Evolutionary conservation across 2,329 filamentous ascomycete genomes (phyloP).

Genomic region (Arachnomyces sp.): DNA sequence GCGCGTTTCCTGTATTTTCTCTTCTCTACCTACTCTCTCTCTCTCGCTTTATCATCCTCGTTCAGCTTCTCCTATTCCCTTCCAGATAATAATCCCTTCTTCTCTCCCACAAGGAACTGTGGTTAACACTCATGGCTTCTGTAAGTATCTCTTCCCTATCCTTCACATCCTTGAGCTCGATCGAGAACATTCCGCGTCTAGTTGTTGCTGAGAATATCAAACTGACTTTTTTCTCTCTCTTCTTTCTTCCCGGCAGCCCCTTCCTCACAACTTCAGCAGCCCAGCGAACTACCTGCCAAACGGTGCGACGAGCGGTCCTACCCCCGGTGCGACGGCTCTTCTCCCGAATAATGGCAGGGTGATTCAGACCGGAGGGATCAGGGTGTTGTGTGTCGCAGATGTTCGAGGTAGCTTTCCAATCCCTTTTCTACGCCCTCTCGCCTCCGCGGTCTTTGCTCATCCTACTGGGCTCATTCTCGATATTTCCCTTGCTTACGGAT

Average conservation of each 20-base stretch:
- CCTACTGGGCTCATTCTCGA: background rate
- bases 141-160: conserved; percentile 28
- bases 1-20: too few relatives aligned
- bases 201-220: background rate
- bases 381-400: conserved; percentile 45
- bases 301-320: conserved; percentile 36
- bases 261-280: conserved; percentile 36
- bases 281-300: conserved; percentile 41
- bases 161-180: conserved; percentile 11
- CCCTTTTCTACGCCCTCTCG: background rate
- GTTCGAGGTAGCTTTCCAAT: conserved; percentile 36
- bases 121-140: conserved; percentile 38
- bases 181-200: background rate
- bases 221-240: conserved; percentile 16
- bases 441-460: background rate
- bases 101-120: too few relatives aligned
- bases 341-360: conserved; percentile 45
- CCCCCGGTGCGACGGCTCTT: conserved; percentile 41
- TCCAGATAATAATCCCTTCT: conserved; percentile 1
- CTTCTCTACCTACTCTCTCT: conserved; percentile 5
- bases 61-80: conserved; percentile 4
- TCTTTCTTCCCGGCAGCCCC: conserved; percentile 26
- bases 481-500: background rate
- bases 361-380: conserved; percentile 40
- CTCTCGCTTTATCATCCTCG: conserved; percentile 6